Evolutionary conservation across 257 asterid species (phyloP), one percentile per base, ranked within the genome.

Genomic region (Fraxinus anomala): DNA sequence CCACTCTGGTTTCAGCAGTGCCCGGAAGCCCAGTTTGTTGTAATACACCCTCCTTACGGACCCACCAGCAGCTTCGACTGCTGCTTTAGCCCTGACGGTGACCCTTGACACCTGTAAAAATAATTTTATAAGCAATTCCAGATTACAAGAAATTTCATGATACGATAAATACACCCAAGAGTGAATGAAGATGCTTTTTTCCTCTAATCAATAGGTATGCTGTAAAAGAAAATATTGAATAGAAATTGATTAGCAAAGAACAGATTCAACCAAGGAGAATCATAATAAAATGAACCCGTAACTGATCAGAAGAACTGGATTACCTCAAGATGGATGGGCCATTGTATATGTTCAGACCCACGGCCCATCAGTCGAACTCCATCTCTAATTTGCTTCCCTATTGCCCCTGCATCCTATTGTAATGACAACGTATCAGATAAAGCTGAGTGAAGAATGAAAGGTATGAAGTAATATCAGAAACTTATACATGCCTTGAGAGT

Each of bases 241-340:
- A 1, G 30, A 59, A 21, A 59, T 6, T 31, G 13, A 21, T 59
- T 59, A 0, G 28, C 5, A 47, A n/a, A 51, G 11, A n/a, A n/a
- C n/a, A n/a, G n/a, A n/a, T n/a, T n/a, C n/a, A n/a, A n/a, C n/a
- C n/a, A n/a, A n/a, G n/a, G n/a, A n/a, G n/a, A n/a, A n/a, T n/a
- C n/a, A n/a, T n/a, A n/a, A n/a, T n/a, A n/a, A n/a, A n/a, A n/a
- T 47, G 21, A 47, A 47, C 11, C n/a, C 36, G 26, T 16, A 49
- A 44, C 24, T 19, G 12, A 21, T 19, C 1, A 33, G 34, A 12
- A 40, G 19, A 36, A 56, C 14, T 19, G 63, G 33, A 74, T 68
- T 83, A 92, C 99, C 98, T 96, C 98, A 28, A 96, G 87, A 88
- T 96, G 99, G 86, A 96, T 89, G 73, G 99, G 98, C 97, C 97